phyloP scores from a whole-genome alignment of 2,329 filamentous ascomycete species.

The Nemania bipapillata region DNA sequence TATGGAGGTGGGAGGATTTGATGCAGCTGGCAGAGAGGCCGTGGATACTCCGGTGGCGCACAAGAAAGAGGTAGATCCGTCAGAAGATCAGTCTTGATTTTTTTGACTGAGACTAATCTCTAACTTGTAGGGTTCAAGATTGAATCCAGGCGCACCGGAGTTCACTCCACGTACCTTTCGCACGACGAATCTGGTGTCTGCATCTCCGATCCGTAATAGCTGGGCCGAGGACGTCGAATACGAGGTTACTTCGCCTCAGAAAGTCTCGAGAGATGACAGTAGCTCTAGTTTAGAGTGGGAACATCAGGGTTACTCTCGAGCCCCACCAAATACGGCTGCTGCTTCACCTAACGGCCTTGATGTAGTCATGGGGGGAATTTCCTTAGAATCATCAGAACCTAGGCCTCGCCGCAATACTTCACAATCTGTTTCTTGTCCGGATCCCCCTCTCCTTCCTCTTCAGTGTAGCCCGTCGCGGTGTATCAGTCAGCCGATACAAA shows the following conservation, averaged over 20 bases:
- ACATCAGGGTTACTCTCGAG: constrained; percentile 26
- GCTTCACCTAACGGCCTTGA: constrained; percentile 36
- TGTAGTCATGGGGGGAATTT: constrained; percentile 18
- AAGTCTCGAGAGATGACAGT: constrained; percentile 22
- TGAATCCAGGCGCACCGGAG: constrained; percentile 66
- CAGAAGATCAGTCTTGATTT: constrained; percentile 55
- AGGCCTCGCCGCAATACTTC: constrained; percentile 47
- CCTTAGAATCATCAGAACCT: constrained; percentile 32
- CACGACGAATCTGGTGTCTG: constrained; percentile 34
- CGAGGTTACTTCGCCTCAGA: constrained; percentile 29
- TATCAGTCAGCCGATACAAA: constrained; percentile 45
- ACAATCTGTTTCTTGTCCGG: constrained; percentile 47
- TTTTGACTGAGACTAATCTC: constrained; percentile 59
- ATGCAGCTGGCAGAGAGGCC: constrained; percentile 40
- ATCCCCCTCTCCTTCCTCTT: constrained; percentile 38
- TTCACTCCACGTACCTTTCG: constrained; percentile 62
- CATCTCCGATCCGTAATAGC: constrained; percentile 42
- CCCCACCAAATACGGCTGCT: constrained; percentile 35
- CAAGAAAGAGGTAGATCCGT: constrained; percentile 63
- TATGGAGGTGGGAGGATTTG: constrained; percentile 43
- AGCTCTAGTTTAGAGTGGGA: constrained; percentile 38
- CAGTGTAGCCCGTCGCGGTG: constrained; percentile 46
- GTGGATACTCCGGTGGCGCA: constrained; percentile 53
- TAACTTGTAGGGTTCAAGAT: constrained; percentile 60
- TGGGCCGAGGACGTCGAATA: constrained; percentile 50